These are phyloP conservation scores for Clavispora fructus DNA, from an alignment of 805 yeast genomes.

Conservation along the genomic window DNA sequence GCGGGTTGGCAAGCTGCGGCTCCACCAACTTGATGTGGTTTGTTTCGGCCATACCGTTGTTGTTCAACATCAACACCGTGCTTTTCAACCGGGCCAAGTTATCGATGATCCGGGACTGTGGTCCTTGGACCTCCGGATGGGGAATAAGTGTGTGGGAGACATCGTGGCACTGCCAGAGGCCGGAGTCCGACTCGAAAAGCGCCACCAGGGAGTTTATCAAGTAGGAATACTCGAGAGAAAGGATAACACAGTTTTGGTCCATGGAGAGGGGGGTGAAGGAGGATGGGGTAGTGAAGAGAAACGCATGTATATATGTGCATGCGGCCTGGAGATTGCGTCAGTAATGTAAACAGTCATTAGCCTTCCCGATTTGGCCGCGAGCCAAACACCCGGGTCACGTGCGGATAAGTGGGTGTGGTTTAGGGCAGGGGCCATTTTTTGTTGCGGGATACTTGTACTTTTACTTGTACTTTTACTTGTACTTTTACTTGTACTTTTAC, in stretches of 20 bases:
- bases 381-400: background rate
- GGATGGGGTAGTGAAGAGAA: background rate
- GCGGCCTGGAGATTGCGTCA: background rate
- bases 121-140: slow-evolving; percentile 6
- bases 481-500: too few relatives aligned
- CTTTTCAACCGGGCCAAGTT: slow-evolving; percentile 10
- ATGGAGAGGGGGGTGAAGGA: slow-evolving; percentile 1
- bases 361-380: background rate
- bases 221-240: slow-evolving; percentile 26
- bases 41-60: slow-evolving; percentile 11
- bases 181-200: slow-evolving; percentile 25
- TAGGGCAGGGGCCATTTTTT: too few relatives aligned
- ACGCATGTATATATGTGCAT: background rate
- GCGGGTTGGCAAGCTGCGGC: slow-evolving; percentile 28
- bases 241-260: slow-evolving; percentile 18
- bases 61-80: slow-evolving; percentile 9
- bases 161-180: slow-evolving; percentile 27
- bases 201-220: slow-evolving; percentile 16
- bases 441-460: too few relatives aligned
- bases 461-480: too few relatives aligned
- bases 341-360: background rate
- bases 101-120: slow-evolving; percentile 11
- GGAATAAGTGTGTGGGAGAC: slow-evolving; percentile 13
- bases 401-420: background rate
- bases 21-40: slow-evolving; percentile 21